Percentiles rank a stretch among this genome's conserved stretches.
phyloP scores from a whole-genome alignment of 1,139 yeast species.

The Pichia sp. region DNA sequence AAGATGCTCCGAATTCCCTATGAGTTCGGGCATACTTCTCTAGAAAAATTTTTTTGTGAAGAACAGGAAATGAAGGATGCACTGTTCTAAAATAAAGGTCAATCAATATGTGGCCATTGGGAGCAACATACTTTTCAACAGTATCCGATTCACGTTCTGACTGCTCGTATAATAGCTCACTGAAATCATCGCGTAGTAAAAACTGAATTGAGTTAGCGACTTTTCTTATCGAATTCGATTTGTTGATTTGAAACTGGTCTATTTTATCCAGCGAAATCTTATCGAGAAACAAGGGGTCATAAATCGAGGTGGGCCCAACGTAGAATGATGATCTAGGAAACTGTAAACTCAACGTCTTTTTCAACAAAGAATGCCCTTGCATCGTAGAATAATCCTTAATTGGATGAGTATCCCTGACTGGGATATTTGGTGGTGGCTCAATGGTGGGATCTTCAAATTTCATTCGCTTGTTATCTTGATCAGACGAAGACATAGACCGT shows the following conservation, averaged over 20 bases:
- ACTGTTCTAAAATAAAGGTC: constrained; percentile 70
- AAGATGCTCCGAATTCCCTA: constrained; percentile 72
- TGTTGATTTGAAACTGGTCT: constrained; percentile 62
- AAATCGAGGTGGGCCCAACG: constrained; percentile 71
- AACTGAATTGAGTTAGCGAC: constrained; percentile 66
- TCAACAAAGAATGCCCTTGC: constrained; percentile 40
- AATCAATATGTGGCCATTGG: constrained; percentile 69
- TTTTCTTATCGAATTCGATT: constrained; percentile 57
- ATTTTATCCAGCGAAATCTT: constrained; percentile 50
- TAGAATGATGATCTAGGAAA: constrained; percentile 75
- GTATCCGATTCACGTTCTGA: constrained; percentile 69
- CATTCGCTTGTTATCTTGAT: constrained; percentile 26
- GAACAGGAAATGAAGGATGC: constrained; percentile 74
- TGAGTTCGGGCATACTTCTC: constrained; percentile 76
- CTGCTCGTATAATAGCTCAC: constrained; percentile 55
- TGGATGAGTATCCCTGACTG: constrained; percentile 51
- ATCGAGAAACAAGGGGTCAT: constrained; percentile 56
- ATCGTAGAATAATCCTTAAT: constrained; percentile 53
- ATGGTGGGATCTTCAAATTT: constrained; percentile 33
- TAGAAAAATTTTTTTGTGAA: constrained; percentile 71
- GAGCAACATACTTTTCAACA: constrained; percentile 68
- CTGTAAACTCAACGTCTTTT: constrained; percentile 42
- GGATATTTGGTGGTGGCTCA: constrained; percentile 48
- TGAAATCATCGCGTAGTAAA: constrained; percentile 66
- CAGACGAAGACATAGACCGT: constrained; percentile 22